Base-by-base conservation (phyloP, 306 rosid genomes). In the Corylus avellana region DNA sequence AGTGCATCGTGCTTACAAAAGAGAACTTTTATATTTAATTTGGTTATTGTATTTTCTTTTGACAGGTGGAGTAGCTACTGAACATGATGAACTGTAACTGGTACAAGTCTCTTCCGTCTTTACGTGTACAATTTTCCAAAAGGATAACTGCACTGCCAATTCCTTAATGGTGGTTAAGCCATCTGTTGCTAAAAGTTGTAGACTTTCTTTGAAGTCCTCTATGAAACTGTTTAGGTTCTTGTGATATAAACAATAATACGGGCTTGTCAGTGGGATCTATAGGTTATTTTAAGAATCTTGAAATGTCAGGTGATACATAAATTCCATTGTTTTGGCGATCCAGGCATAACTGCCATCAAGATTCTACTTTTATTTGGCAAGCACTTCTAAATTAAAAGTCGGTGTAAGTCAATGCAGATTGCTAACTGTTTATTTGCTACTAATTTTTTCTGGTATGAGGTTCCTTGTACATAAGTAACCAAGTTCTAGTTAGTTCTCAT, bases 11-110 rank as follows among this genome's bases (percentile, higher is more conserved):
- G 47, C 46, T 64, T 75, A 11, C 59, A n/a, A 49, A 77, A 29
- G 56, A 66, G 59, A 58, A 69, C 27, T 32, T 59, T 7, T 64
- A 12, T 53, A 58, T 69, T 64, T 48, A 78, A 67, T 59, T 76
- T 69, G 55, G 49, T 70, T 25, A 66, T 76, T 63, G 59, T 77
- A 37, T 74, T 81, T 84, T 66, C 57, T 83, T 83, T 86, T 77
- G 77, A 71, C 94, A 87, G 98, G 82, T 77, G 78, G 49, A 35
- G 59, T 22, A 64, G 61, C 73, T 77, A 78, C 84, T 22, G 84
- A 85, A 74, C 98, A 94, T 62, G 95, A 94, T 61, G 97, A 94
- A 80, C 70, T 94, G 74, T 94, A 92, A 89, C 81, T 62, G 77
- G 77, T 55, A 50, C 74, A 70, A 72, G 61, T 54, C 68, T 79